Evolutionary conservation across 2,329 filamentous ascomycete species (phyloP).

Genomic region (Talaromyces rugulosus): DNA sequence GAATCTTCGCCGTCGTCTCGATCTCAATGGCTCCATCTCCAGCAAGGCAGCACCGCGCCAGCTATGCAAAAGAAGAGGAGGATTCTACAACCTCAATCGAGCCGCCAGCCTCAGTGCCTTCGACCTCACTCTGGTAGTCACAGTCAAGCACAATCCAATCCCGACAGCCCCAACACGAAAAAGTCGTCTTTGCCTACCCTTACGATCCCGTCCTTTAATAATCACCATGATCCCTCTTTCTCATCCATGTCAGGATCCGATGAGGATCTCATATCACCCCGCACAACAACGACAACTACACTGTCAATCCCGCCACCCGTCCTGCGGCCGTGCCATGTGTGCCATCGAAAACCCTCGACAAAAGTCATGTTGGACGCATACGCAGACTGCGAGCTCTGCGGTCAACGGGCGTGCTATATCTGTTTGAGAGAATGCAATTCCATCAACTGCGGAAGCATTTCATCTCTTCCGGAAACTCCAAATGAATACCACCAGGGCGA

Average conservation of each 20-base stretch:
- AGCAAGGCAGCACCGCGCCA: neutral
- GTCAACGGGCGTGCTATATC: conserved; percentile 37
- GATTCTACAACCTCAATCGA: conserved; percentile 14
- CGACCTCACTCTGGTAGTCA: conserved; percentile 14
- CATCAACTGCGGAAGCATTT: conserved; percentile 21
- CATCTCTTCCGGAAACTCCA: neutral
- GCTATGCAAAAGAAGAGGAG: conserved; percentile 5
- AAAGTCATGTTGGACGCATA: conserved; percentile 37
- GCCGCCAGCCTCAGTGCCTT: conserved; percentile 8
- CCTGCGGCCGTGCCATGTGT: conserved; percentile 39
- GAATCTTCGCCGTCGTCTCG: conserved; percentile 5
- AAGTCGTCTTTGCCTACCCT: conserved; percentile 16
- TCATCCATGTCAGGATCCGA: conserved; percentile 21
- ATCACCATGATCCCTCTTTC: conserved; percentile 18
- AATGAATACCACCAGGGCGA: neutral
- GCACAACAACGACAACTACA: conserved; percentile 16
- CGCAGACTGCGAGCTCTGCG: conserved; percentile 38
- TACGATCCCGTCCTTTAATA: conserved; percentile 15
- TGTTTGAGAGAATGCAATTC: conserved; percentile 38
- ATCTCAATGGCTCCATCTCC: conserved; percentile 10
- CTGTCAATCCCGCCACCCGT: conserved; percentile 19
- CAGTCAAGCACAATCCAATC: neutral
- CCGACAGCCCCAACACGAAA: neutral
- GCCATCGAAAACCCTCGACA: conserved; percentile 38
- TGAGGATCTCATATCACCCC: conserved; percentile 18